phyloP scores from a whole-genome alignment of 2,329 filamentous ascomycete species.

The Aspergillus sp. region DNA sequence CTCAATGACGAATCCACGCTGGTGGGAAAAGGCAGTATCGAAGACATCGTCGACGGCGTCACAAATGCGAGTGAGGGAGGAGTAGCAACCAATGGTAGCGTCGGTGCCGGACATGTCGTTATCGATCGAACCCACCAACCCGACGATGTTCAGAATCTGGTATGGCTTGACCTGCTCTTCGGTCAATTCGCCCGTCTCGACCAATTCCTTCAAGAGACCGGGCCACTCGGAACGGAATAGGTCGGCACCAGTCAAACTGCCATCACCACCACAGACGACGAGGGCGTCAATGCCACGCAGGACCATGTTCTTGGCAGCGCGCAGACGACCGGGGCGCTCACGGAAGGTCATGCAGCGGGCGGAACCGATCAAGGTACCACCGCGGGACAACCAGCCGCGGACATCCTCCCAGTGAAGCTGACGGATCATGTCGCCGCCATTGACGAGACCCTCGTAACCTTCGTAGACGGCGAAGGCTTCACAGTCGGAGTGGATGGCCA shows the following conservation, averaged over 20 bases:
- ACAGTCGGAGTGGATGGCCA: conserved; percentile 80
- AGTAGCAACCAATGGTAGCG: conserved; percentile 96
- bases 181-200: conserved; percentile 70
- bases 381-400: conserved; percentile 88
- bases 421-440: conserved; percentile 83
- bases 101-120: conserved; percentile 97
- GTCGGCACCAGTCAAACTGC: conserved; percentile 93
- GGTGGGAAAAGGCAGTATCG: conserved; percentile 94
- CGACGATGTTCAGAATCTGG: conserved; percentile 90
- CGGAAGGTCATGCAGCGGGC: conserved; percentile 91
- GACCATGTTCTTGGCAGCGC: conserved; percentile 92
- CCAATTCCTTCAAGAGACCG: conserved; percentile 79
- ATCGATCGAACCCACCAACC: conserved; percentile 94
- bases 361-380: conserved; percentile 93
- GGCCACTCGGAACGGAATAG: conserved; percentile 93
- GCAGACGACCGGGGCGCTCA: conserved; percentile 79
- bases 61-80: conserved; percentile 87
- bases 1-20: conserved; percentile 94
- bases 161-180: conserved; percentile 72
- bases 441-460: conserved; percentile 92
- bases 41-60: conserved; percentile 91
- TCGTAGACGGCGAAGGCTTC: conserved; percentile 84
- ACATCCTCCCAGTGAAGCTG: conserved; percentile 92
- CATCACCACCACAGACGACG: conserved; percentile 95
- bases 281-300: conserved; percentile 90